Conservation (phyloP, 1,284 basidiomycete genomes). For the Vanrija sp. region DNA sequence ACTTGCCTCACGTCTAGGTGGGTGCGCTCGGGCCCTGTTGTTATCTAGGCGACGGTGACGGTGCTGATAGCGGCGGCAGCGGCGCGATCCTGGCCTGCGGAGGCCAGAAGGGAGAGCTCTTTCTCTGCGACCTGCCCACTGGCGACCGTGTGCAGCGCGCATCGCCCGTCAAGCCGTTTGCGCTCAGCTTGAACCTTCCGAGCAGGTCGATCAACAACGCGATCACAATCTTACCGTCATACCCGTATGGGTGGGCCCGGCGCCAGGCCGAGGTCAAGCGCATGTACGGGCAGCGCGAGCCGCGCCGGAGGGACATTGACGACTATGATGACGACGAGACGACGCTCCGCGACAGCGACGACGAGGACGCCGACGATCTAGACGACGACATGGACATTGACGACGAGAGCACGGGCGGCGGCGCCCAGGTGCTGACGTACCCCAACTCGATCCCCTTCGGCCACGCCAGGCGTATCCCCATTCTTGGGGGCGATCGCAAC, state of each 20-base stretch:
- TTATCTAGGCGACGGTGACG: background rate
- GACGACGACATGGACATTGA: slow-evolving; percentile 12
- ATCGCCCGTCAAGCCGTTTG: slow-evolving; percentile 25
- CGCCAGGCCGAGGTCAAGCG: slow-evolving; percentile 12
- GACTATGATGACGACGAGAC: slow-evolving; percentile 14
- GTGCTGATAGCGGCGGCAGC: slow-evolving; percentile 8
- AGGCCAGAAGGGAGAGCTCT: slow-evolving; percentile 47
- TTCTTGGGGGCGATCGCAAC: slow-evolving; percentile 4
- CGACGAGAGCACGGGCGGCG: slow-evolving; percentile 11
- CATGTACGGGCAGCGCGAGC: slow-evolving; percentile 4
- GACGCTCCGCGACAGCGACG: slow-evolving; percentile 5
- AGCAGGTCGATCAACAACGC: slow-evolving; percentile 46
- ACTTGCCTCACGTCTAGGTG: slow-evolving; percentile 45
- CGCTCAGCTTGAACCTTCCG: slow-evolving; percentile 29
- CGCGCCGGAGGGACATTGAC: slow-evolving; percentile 5
- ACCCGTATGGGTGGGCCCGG: slow-evolving; percentile 29
- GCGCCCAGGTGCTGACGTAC: slow-evolving; percentile 39
- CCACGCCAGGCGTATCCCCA: slow-evolving; percentile 32
- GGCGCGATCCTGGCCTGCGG: slow-evolving; percentile 41
- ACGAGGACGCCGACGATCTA: slow-evolving; percentile 16
- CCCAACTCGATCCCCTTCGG: slow-evolving; percentile 46
- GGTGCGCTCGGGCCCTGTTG: slow-evolving; percentile 12
- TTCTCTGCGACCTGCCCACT: slow-evolving; percentile 33
- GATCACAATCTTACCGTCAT: slow-evolving; percentile 43
- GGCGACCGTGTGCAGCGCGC: background rate